Base-by-base conservation (phyloP, 495 filamentous ascomycete species). In the Lasiosphaeria hispida region DNA sequence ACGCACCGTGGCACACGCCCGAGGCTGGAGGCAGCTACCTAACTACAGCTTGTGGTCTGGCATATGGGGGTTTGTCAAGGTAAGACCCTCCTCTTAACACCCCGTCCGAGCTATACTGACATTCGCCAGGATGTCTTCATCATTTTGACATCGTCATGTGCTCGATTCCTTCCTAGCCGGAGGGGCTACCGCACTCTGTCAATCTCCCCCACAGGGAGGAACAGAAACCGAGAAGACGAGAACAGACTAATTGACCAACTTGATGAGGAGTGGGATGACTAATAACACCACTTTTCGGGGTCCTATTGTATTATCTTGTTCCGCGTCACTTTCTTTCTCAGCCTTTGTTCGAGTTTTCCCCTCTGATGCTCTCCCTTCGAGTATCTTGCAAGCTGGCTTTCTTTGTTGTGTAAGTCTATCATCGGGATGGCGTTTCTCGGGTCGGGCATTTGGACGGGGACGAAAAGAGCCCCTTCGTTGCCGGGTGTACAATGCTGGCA, bases 181-280 rank as follows among this genome's bases (percentile, higher is more conserved):
- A 76, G 86, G 56, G 86, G 88, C 7, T 90, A 92, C 65, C 79
- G 76, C 40, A 80, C 81, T 44, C 69, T 85, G 15, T 77, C 73
- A 17, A 70, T 75, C n/a, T 78, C 69, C 19, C 79, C 74, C 36
- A 65, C 68, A 38, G 72, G 76, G 41, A 69, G 79, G 43, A 75
- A 73, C 52, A 64, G 78, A 13, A 78, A 77, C 45, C 67, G 86
- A 0, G 94, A 97, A 41, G 91, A 89, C 48, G 94, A 96, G 70
- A 97, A 98, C 73, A 77, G 91, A 55, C 73, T 97, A 62, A 97
- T 98, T 65, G 94, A 98, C 73, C 90, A 96, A 69, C 80, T 96
- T 48, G 95, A 98, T 68, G 94, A 97, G 71, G 91, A 97, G 69
- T 97, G 83, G 83, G 83, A 83, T 52, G 83, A 85, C 57, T 83